phyloP scores from a whole-genome alignment of 179 eudicot species.

The Camellia oleifera region DNA sequence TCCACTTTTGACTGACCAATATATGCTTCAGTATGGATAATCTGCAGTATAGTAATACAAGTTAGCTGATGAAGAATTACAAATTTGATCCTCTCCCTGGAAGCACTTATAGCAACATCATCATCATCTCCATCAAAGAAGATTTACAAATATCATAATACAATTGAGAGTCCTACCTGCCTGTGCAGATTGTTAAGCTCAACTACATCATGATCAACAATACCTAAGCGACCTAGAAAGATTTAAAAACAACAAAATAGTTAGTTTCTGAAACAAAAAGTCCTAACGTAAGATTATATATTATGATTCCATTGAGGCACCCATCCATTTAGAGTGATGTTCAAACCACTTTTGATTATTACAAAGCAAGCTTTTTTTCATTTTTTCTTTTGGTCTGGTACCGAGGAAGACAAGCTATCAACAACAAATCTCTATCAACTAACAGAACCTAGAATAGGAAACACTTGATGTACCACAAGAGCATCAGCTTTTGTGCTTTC shows the following conservation, averaged over 20 bases:
- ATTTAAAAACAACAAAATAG: neutral
- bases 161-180: conserved; percentile 53
- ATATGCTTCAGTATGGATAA: conserved; percentile 84
- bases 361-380: too few species aligned
- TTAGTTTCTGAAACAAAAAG: conserved; percentile 7
- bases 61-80: conserved; percentile 12
- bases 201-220: conserved; percentile 97
- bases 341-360: neutral
- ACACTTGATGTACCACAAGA: neutral
- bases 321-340: neutral
- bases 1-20: conserved; percentile 91
- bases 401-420: neutral
- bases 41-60: conserved; percentile 30
- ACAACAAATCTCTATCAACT: neutral
- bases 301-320: conserved; percentile 3
- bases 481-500: conserved; percentile 8
- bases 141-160: neutral
- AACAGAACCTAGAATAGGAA: neutral
- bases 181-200: conserved; percentile 98
- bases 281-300: neutral
- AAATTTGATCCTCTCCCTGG: neutral
- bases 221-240: conserved; percentile 72
- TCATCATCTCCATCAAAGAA: neutral
- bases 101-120: neutral
- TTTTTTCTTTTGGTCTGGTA: too few species aligned